Evolutionary conservation across 805 yeast genomes (phyloP).

Genomic region (Yarrowia deformans): DNA sequence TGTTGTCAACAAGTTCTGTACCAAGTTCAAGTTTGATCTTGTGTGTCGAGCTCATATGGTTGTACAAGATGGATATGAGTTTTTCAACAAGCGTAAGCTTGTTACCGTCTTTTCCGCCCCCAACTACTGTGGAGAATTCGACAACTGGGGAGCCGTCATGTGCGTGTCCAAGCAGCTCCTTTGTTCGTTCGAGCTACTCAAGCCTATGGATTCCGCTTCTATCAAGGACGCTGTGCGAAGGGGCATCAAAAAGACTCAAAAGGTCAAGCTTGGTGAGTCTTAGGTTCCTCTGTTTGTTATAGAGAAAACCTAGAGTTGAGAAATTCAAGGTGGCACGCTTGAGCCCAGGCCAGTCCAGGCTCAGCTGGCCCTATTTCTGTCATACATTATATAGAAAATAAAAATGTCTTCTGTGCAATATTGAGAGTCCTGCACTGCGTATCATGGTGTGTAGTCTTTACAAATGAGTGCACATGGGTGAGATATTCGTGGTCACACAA

Average conservation of each 20-base stretch:
- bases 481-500: too few species aligned
- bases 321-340: constrained; percentile 22
- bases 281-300: constrained; percentile 7
- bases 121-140: constrained; percentile 82
- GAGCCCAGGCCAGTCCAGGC: constrained; percentile 3
- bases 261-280: constrained; percentile 37
- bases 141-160: constrained; percentile 99
- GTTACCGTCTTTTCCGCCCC: constrained; percentile 78
- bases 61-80: constrained; percentile 76
- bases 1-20: constrained; percentile 72
- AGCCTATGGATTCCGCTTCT: constrained; percentile 58
- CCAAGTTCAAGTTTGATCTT: constrained; percentile 73
- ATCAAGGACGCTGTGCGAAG: constrained; percentile 33
- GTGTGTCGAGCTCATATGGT: constrained; percentile 86
- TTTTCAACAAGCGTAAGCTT: constrained; percentile 69
- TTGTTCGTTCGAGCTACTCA: constrained; percentile 87
- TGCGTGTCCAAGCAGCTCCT: constrained; percentile 89
- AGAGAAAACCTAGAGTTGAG: constrained; percentile 17
- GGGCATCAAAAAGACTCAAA: constrained; percentile 37
- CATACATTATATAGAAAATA: constrained; percentile 13
- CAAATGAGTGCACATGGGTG: too few species aligned
- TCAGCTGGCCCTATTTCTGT: constrained; percentile 31
- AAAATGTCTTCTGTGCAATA: not conserved
- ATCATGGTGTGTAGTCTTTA: too few species aligned
- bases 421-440: not conserved